Percentiles rank a stretch among this genome's conserved stretches.
Evolutionary conservation across 2,329 filamentous ascomycete genomes (phyloP).

Genomic region (Fonsecaea pugnacius): DNA sequence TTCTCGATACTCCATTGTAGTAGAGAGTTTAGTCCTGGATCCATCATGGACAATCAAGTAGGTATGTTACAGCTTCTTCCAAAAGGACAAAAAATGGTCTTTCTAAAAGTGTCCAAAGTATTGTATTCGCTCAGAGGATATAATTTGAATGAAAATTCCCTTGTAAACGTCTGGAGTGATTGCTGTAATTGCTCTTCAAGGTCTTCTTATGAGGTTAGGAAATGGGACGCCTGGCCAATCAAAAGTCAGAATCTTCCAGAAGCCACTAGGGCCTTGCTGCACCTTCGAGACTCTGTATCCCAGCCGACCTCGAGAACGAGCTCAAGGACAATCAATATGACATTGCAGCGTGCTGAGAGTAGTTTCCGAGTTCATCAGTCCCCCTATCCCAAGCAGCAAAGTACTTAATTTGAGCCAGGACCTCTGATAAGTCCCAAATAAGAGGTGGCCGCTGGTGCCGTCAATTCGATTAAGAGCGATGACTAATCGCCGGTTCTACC

Average conservation of each 20-base stretch:
- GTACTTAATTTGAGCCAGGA: neutral
- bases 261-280: constrained; percentile 28
- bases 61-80: constrained; percentile 1
- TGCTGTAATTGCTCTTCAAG: neutral
- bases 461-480: constrained; percentile 2
- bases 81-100: neutral
- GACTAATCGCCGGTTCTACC: neutral
- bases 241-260: constrained; percentile 23
- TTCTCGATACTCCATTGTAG: constrained; percentile 78
- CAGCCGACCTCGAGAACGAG: neutral
- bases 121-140: neutral
- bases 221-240: constrained; percentile 20
- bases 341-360: neutral
- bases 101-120: neutral
- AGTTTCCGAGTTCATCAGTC: no score
- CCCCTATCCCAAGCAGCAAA: neutral
- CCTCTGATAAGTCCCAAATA: neutral
- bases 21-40: constrained; percentile 72
- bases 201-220: constrained; percentile 6
- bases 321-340: neutral
- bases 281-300: constrained; percentile 18
- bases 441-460: neutral
- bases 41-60: constrained; percentile 48
- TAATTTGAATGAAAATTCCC: neutral
- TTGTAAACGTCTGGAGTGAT: neutral